These are phyloP conservation scores for Lentinula sp. DNA, from an alignment of 768 basidiomycete genomes.

Conservation along the genomic window DNA sequence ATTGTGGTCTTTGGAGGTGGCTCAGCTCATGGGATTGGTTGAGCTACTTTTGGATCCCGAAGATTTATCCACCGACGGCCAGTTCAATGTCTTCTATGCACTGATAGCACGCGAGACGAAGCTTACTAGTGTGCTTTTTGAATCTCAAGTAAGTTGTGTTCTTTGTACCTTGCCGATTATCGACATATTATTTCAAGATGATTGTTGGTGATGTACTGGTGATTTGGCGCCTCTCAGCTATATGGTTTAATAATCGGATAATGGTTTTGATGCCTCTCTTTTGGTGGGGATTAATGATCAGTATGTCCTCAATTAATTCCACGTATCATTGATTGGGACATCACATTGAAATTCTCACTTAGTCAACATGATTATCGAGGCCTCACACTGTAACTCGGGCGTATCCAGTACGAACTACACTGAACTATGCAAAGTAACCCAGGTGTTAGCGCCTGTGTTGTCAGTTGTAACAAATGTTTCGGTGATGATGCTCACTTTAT, in stretches of 20 bases:
- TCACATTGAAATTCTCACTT: neutral
- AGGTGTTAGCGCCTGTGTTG: neutral
- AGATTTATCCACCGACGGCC: neutral
- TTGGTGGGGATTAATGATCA: constrained; percentile 2
- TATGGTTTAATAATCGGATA: neutral
- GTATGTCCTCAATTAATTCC: neutral
- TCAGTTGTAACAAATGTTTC: constrained; percentile 1
- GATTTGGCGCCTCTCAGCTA: neutral
- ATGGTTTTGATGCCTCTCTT: neutral
- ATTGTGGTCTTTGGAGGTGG: neutral
- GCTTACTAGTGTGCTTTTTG: constrained; percentile 1
- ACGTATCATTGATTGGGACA: neutral
- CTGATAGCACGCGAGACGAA: neutral
- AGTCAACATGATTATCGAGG: constrained; percentile 1
- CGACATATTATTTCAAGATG: neutral
- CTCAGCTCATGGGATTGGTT: neutral
- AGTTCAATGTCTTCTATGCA: constrained; percentile 1
- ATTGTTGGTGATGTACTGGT: neutral
- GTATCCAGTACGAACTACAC: constrained; percentile 1
- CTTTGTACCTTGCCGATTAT: neutral
- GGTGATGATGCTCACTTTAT: constrained; percentile 1
- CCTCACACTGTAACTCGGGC: neutral
- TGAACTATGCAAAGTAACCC: neutral
- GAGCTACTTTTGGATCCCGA: neutral
- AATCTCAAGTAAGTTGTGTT: neutral